Conservation (phyloP, 2,329 filamentous ascomycete genomes). For the Didymellaceae sp. region DNA sequence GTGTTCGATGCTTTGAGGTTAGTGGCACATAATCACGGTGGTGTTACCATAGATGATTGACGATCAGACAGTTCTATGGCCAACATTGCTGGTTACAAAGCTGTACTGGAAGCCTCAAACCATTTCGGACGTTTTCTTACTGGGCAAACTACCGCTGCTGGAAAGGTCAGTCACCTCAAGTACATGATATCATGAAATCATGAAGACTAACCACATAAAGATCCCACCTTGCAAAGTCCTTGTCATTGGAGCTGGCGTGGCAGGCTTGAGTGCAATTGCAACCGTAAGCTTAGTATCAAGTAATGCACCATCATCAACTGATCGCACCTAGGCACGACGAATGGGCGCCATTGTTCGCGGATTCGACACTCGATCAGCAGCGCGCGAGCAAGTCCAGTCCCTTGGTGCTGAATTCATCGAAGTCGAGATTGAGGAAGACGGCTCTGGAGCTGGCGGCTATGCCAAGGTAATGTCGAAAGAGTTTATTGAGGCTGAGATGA, state of each 20-base stretch:
- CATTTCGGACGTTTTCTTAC: conserved; percentile 87
- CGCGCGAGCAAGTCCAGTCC: conserved; percentile 87
- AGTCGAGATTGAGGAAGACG: conserved; percentile 83
- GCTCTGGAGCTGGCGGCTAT: conserved; percentile 83
- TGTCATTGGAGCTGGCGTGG: conserved; percentile 88
- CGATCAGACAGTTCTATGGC: conserved; percentile 76
- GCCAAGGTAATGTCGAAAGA: conserved; percentile 95
- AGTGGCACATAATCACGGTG: not conserved
- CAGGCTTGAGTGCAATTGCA: conserved; percentile 85
- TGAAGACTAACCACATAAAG: conserved; percentile 51
- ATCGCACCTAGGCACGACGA: conserved; percentile 65
- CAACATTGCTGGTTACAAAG: conserved; percentile 93
- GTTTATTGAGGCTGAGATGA: conserved; percentile 93
- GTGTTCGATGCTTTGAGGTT: conserved; percentile 78
- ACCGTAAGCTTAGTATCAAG: conserved; percentile 58
- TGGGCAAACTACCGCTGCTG: conserved; percentile 87
- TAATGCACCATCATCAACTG: not conserved
- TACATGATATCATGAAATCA: not conserved
- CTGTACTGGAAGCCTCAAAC: conserved; percentile 87
- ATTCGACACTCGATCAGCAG: conserved; percentile 89
- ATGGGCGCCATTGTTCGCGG: conserved; percentile 89
- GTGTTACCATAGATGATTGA: conserved; percentile 12
- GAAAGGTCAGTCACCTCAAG: conserved; percentile 49
- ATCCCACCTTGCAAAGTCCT: conserved; percentile 90
- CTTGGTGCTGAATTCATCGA: conserved; percentile 90